Percentiles rank a stretch among this genome's conserved stretches.
phyloP scores from a whole-genome alignment of 345 rosid genomes.

The Firmiana major region DNA sequence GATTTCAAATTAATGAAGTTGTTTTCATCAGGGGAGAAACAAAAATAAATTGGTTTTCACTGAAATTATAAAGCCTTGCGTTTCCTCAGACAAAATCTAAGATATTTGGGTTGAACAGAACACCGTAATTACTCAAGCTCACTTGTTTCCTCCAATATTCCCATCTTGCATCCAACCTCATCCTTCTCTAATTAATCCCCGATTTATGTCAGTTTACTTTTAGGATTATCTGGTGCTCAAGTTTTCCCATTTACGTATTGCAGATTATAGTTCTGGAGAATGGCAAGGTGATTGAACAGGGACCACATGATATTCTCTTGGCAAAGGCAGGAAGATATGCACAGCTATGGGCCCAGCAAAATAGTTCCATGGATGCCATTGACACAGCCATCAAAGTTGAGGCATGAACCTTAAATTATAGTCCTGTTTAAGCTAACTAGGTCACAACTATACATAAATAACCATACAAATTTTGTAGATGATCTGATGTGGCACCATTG shows the following conservation, averaged over 20 bases:
- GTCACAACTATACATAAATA: background rate
- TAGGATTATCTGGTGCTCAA: background rate
- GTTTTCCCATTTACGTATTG: background rate
- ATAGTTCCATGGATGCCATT: slow-evolving; percentile 53
- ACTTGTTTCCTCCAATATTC: background rate
- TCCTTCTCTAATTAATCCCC: background rate
- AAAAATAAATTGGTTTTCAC: background rate
- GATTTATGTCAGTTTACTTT: background rate
- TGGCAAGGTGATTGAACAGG: slow-evolving; percentile 93
- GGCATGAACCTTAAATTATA: slow-evolving; percentile 16
- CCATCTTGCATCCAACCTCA: background rate
- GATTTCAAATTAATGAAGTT: background rate
- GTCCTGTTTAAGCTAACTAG: slow-evolving; percentile 1
- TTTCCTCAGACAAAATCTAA: background rate
- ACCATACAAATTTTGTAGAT: slow-evolving; percentile 1
- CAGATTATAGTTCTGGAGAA: slow-evolving; percentile 93
- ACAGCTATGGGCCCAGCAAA: slow-evolving; percentile 93
- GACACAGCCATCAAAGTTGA: slow-evolving; percentile 54
- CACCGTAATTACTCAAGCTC: background rate
- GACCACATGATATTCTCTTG: slow-evolving; percentile 79
- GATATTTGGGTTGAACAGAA: background rate
- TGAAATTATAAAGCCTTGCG: background rate
- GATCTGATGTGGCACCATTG: background rate
- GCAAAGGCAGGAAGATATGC: slow-evolving; percentile 87
- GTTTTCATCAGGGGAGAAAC: background rate